phyloP scores from a whole-genome alignment of 352 stramenopile genomes.

The Globisporangium alternatum region DNA sequence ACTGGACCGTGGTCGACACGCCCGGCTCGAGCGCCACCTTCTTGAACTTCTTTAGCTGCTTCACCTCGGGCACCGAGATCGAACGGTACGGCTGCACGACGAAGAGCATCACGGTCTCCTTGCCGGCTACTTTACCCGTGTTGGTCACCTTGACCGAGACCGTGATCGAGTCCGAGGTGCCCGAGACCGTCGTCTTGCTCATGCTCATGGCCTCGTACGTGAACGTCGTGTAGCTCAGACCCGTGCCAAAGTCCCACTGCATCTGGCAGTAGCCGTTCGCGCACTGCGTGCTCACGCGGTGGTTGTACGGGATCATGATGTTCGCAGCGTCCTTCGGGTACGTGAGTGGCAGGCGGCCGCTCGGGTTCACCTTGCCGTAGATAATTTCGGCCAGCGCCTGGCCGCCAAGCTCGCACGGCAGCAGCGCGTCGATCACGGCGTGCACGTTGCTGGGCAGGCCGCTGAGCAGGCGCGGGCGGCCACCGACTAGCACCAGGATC shows the following conservation, averaged over 20 bases:
- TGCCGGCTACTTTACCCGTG: constrained; percentile 46
- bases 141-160: constrained; percentile 62
- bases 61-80: constrained; percentile 74
- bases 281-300: constrained; percentile 54
- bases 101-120: constrained; percentile 80
- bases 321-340: constrained; percentile 70
- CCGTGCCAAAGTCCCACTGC: constrained; percentile 65
- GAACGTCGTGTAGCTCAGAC: constrained; percentile 72
- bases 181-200: constrained; percentile 29
- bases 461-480: constrained; percentile 71
- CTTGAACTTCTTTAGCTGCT: constrained; percentile 75
- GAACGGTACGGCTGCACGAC: constrained; percentile 58
- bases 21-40: constrained; percentile 69
- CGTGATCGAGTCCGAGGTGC: constrained; percentile 20
- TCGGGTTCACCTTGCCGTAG: constrained; percentile 77
- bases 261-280: constrained; percentile 42
- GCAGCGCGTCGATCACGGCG: constrained; percentile 75
- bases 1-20: constrained; percentile 26
- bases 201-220: constrained; percentile 45
- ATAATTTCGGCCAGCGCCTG: constrained; percentile 84
- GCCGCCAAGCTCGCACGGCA: constrained; percentile 77
- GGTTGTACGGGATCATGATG: constrained; percentile 75
- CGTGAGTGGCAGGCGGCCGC: constrained; percentile 74
- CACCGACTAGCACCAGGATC: constrained; percentile 75
- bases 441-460: constrained; percentile 53